These are phyloP conservation scores for Fragaria nilgerrensis DNA, from an alignment of 306 rosid genomes.

Conservation along the genomic window DNA sequence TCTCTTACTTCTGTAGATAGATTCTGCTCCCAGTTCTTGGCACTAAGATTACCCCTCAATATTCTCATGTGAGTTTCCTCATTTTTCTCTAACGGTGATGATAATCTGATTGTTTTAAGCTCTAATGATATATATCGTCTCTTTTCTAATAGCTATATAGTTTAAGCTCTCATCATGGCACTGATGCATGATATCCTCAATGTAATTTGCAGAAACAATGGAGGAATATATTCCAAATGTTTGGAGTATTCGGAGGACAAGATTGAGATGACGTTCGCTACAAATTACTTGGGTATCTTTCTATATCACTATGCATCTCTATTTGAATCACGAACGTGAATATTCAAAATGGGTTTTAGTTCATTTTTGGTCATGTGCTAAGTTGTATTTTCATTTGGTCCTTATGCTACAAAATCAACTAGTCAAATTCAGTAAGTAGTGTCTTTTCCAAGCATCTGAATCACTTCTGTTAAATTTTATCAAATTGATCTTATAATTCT, in stretches of 20 bases:
- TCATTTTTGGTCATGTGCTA: background rate
- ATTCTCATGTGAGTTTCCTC: constrained; percentile 67
- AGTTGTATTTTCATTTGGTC: too few relatives aligned
- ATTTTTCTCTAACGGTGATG: background rate
- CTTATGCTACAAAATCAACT: too few relatives aligned
- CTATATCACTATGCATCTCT: background rate
- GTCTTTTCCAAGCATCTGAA: background rate
- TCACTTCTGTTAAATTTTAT: background rate
- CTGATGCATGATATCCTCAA: background rate
- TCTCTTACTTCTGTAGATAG: constrained; percentile 74
- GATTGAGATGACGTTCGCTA: constrained; percentile 94
- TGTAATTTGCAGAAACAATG: constrained; percentile 73
- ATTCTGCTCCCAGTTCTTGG: constrained; percentile 65
- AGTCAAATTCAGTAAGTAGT: background rate
- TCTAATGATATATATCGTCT: too few relatives aligned
- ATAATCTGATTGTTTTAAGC: too few relatives aligned
- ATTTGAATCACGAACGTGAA: background rate
- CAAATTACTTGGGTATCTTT: constrained; percentile 82
- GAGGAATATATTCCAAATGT: constrained; percentile 69
- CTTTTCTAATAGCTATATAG: background rate
- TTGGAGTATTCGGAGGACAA: constrained; percentile 91
- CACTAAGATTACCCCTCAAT: constrained; percentile 69
- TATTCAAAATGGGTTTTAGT: background rate
- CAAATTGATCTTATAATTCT: background rate
- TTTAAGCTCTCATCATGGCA: background rate